Evolutionary conservation across 441 rosid genomes (phyloP).

Genomic region (Theobroma grandiflorum): DNA sequence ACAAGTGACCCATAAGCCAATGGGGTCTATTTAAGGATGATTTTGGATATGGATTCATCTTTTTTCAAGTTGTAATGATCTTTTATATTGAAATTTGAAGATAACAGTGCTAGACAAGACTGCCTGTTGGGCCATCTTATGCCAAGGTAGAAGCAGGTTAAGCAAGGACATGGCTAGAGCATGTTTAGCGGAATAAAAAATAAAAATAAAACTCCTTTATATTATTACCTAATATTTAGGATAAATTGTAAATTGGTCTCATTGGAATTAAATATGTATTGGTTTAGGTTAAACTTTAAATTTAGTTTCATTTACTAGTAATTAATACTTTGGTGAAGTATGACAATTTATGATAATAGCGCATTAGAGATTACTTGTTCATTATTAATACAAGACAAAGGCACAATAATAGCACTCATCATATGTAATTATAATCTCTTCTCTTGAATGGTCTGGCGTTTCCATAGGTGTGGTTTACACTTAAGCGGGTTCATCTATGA

Average conservation of each 20-base stretch:
- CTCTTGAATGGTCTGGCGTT: not conserved
- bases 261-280: too few species aligned
- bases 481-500: not conserved
- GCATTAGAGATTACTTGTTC: not conserved
- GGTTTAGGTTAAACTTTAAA: too few species aligned
- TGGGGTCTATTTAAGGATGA: not conserved
- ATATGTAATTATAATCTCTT: not conserved
- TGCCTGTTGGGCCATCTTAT: not conserved
- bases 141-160: not conserved
- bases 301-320: too few species aligned
- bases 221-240: too few species aligned
- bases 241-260: too few species aligned
- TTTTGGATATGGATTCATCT: not conserved
- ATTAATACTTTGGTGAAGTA: not conserved
- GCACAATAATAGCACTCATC: not conserved
- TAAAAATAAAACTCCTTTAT: too few species aligned
- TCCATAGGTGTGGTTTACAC: conserved; percentile 2
- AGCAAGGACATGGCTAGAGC: too few species aligned
- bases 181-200: too few species aligned
- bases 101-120: not conserved
- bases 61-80: not conserved
- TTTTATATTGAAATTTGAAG: not conserved
- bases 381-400: not conserved
- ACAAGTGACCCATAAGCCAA: conserved; percentile 7
- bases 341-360: not conserved